Conservation (phyloP, 495 filamentous ascomycete species). For the Xylaria castorea region DNA sequence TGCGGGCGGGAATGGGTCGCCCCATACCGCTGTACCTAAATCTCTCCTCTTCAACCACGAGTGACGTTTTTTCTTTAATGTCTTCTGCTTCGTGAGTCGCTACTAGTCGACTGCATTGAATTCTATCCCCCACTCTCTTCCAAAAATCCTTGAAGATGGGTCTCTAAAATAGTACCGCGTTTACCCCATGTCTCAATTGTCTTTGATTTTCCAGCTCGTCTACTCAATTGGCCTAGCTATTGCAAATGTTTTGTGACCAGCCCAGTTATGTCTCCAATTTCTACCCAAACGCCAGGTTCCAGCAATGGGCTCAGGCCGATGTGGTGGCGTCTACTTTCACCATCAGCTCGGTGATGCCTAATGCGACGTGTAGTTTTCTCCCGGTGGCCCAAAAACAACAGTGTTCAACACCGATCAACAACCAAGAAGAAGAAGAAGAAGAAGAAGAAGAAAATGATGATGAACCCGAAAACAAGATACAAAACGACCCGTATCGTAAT, state of each 20-base stretch:
- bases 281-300: slow-evolving; percentile 19
- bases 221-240: slow-evolving; percentile 24
- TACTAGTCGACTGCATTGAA: slow-evolving; percentile 18
- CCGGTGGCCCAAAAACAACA: slow-evolving; percentile 11
- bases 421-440: not conserved
- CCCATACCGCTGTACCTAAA: slow-evolving; percentile 18
- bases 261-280: slow-evolving; percentile 20
- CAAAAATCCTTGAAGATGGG: slow-evolving; percentile 20
- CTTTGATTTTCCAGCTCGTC: slow-evolving; percentile 17
- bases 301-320: slow-evolving; percentile 2
- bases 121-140: slow-evolving; percentile 6
- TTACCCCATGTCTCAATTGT: slow-evolving; percentile 14
- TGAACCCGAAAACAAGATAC: slow-evolving; percentile 7
- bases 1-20: slow-evolving; percentile 17
- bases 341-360: slow-evolving; percentile 21
- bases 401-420: slow-evolving; percentile 5
- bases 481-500: slow-evolving; percentile 22
- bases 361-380: slow-evolving; percentile 23
- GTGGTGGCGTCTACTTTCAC: not conserved
- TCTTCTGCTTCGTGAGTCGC: slow-evolving; percentile 23
- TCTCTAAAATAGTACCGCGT: slow-evolving; percentile 15
- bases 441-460: not conserved
- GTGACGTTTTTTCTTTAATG: not conserved
- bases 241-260: slow-evolving; percentile 12
- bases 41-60: slow-evolving; percentile 15